phyloP scores from a whole-genome alignment of 495 filamentous ascomycete genomes.

The Daldinia decipiens region DNA sequence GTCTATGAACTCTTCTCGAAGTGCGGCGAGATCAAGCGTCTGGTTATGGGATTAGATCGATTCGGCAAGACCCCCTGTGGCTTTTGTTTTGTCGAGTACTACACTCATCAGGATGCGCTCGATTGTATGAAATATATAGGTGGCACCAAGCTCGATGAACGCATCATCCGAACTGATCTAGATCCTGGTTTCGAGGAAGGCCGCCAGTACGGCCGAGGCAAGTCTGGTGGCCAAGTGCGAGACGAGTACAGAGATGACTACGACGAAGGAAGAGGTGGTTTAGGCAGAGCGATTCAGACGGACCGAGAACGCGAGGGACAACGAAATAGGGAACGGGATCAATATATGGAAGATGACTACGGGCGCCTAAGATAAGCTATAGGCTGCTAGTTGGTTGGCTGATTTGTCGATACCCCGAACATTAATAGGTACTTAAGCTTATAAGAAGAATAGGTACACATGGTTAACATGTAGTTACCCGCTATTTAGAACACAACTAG shows the following conservation, averaged over 20 bases:
- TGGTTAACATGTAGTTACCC: conserved; percentile 8
- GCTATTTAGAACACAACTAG: background rate
- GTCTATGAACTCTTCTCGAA: conserved; percentile 98
- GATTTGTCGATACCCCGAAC: conserved; percentile 32
- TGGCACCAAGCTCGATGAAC: conserved; percentile 97
- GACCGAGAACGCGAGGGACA: conserved; percentile 70
- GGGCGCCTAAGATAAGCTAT: conserved; percentile 56
- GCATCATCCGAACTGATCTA: conserved; percentile 94
- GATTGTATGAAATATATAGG: conserved; percentile 99
- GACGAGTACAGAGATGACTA: conserved; percentile 98
- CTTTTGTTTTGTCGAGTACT: conserved; percentile 99
- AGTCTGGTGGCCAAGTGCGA: conserved; percentile 95
- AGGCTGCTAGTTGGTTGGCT: background rate
- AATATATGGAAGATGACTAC: conserved; percentile 60
- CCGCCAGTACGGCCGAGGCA: conserved; percentile 88
- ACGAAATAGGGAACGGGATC: conserved; percentile 44
- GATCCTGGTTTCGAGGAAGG: conserved; percentile 97
- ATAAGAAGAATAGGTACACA: conserved; percentile 18
- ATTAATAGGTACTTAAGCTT: conserved; percentile 12
- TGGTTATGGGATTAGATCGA: conserved; percentile 98
- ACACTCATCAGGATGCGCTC: conserved; percentile 93
- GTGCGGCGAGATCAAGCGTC: conserved; percentile 95
- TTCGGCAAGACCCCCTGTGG: conserved; percentile 98
- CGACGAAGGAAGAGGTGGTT: conserved; percentile 90
- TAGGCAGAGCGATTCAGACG: conserved; percentile 70